Evolutionary conservation across 208 protist genomes (phyloP).

Genomic region (Trypanosoma grayi): DNA sequence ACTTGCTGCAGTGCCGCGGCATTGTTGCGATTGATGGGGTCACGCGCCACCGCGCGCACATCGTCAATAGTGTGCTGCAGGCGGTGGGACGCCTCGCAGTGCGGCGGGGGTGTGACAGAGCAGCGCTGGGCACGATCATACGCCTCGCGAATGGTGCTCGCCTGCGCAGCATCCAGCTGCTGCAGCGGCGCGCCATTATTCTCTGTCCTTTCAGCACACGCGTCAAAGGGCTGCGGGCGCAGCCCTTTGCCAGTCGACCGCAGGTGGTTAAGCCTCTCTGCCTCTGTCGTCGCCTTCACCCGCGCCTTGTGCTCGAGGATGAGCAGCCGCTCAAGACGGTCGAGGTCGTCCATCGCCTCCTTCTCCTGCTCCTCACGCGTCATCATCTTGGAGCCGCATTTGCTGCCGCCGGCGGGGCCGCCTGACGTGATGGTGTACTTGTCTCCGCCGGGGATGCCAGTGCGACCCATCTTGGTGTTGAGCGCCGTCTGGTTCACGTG

Average conservation of each 20-base stretch:
- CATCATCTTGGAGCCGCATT: constrained; percentile 6
- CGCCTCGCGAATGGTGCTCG: constrained; percentile 51
- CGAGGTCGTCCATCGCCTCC: constrained; percentile 65
- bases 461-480: constrained; percentile 69
- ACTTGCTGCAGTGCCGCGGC: constrained; percentile 34
- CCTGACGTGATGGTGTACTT: constrained; percentile 43
- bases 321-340: constrained; percentile 85
- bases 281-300: constrained; percentile 60
- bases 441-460: constrained; percentile 45
- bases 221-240: constrained; percentile 42
- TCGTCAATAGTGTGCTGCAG: constrained; percentile 75
- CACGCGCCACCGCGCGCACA: constrained; percentile 54
- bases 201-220: constrained; percentile 6
- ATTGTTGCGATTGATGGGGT: constrained; percentile 64
- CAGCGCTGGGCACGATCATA: constrained; percentile 63
- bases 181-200: constrained; percentile 6
- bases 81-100: constrained; percentile 70
- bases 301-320: constrained; percentile 88
- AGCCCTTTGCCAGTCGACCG: constrained; percentile 32
- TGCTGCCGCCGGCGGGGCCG: background rate
- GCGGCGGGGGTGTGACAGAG: constrained; percentile 61
- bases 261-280: constrained; percentile 39
- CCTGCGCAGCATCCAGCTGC: background rate
- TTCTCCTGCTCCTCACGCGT: constrained; percentile 47
- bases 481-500: constrained; percentile 79